Conservation (phyloP, 805 yeast genomes). For the Candida parachauliodes region DNA sequence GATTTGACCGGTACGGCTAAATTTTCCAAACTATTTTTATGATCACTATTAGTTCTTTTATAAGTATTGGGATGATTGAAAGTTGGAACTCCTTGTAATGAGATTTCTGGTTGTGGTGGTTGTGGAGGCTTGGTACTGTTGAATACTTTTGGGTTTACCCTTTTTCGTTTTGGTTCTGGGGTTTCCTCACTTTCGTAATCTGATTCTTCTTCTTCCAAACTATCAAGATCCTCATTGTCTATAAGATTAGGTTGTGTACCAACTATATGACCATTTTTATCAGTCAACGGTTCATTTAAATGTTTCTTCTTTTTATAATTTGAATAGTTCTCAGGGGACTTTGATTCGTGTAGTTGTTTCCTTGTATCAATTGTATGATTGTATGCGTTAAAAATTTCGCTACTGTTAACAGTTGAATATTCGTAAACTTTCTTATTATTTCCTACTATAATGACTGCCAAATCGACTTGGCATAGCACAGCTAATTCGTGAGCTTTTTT, state of each 20-base stretch:
- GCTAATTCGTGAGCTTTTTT: slow-evolving; percentile 84
- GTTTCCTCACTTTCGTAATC: slow-evolving; percentile 32
- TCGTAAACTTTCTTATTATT: slow-evolving; percentile 81
- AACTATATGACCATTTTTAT: slow-evolving; percentile 10
- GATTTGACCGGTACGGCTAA: background rate
- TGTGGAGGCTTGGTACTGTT: slow-evolving; percentile 13
- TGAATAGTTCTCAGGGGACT: slow-evolving; percentile 66
- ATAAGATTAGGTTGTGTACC: slow-evolving; percentile 11
- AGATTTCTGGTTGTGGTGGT: slow-evolving; percentile 16
- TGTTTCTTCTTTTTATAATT: slow-evolving; percentile 43
- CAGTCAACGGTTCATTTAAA: slow-evolving; percentile 16
- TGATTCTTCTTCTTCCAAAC: slow-evolving; percentile 13
- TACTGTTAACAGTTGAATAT: slow-evolving; percentile 68
- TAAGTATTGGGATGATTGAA: slow-evolving; percentile 13
- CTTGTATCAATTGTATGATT: slow-evolving; percentile 14
- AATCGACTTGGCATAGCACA: slow-evolving; percentile 86
- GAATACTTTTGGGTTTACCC: slow-evolving; percentile 7
- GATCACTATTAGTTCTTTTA: slow-evolving; percentile 7
- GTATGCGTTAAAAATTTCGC: slow-evolving; percentile 23
- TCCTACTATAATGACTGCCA: slow-evolving; percentile 86
- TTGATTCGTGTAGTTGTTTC: slow-evolving; percentile 49
- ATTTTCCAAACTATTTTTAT: background rate
- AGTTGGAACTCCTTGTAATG: slow-evolving; percentile 16
- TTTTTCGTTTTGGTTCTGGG: slow-evolving; percentile 27
- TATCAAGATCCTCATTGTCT: slow-evolving; percentile 13